phyloP scores from a whole-genome alignment of 1,284 basidiomycete genomes.

The Ganoderma multipileum region DNA sequence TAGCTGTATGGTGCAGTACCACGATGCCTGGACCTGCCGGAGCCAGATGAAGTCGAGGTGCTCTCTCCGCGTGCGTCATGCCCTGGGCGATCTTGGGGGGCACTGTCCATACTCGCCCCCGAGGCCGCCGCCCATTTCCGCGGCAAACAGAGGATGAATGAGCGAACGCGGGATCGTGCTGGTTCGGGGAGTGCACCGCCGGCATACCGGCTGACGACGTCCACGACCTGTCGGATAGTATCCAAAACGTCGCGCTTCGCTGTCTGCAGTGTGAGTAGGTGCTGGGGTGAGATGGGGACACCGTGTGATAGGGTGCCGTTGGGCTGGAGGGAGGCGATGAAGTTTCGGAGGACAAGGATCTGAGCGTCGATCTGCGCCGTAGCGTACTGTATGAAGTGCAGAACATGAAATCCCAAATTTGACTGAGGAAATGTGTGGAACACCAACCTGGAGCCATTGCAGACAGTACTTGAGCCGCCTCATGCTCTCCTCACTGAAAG shows the following conservation, averaged over 20 bases:
- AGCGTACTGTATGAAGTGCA: slow-evolving; percentile 66
- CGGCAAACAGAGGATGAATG: slow-evolving; percentile 84
- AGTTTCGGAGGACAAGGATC: slow-evolving; percentile 83
- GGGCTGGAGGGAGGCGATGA: slow-evolving; percentile 75
- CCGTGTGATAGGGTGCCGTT: slow-evolving; percentile 43
- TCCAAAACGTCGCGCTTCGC: slow-evolving; percentile 86
- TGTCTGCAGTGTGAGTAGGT: slow-evolving; percentile 71
- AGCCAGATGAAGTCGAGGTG: slow-evolving; percentile 18
- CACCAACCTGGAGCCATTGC: slow-evolving; percentile 84
- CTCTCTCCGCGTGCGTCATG: slow-evolving; percentile 27
- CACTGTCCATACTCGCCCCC: slow-evolving; percentile 20
- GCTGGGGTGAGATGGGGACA: slow-evolving; percentile 53
- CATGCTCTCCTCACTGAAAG: slow-evolving; percentile 92
- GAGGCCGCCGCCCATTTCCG: slow-evolving; percentile 72
- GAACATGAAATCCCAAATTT: neutral
- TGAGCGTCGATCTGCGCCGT: slow-evolving; percentile 89
- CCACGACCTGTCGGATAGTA: slow-evolving; percentile 88
- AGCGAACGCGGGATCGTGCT: slow-evolving; percentile 77
- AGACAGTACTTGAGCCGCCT: slow-evolving; percentile 86
- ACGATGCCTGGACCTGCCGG: slow-evolving; percentile 20
- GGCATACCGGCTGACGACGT: slow-evolving; percentile 87
- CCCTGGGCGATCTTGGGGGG: slow-evolving; percentile 2
- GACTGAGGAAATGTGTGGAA: no score
- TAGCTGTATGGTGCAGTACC: slow-evolving; percentile 39
- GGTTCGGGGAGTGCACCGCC: slow-evolving; percentile 87